Conservation (phyloP, 1,284 basidiomycete species). For the Fomitopsis betulina region DNA sequence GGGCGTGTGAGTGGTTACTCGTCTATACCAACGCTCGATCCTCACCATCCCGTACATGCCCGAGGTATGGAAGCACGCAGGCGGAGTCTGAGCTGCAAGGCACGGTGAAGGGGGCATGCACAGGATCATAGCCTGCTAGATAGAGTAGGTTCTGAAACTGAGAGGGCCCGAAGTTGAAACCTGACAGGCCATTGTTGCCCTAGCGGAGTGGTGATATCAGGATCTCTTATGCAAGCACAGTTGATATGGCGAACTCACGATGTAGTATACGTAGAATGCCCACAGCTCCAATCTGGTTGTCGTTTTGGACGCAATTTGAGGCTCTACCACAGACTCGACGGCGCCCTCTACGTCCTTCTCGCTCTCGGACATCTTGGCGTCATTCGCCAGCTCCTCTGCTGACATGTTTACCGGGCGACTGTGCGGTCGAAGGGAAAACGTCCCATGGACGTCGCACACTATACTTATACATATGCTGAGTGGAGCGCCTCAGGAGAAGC, state of each 20-base stretch:
- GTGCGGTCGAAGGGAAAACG: neutral
- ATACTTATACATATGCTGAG: neutral
- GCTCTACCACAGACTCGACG: neutral
- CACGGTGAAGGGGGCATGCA: constrained; percentile 45
- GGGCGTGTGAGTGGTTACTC: neutral
- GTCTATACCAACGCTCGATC: constrained; percentile 8
- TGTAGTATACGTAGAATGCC: constrained; percentile 70
- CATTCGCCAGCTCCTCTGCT: neutral
- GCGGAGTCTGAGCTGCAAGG: constrained; percentile 45
- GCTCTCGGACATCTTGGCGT: constrained; percentile 11
- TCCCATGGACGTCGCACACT: neutral
- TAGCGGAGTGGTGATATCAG: constrained; percentile 14
- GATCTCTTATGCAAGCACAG: neutral
- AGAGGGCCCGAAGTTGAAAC: constrained; percentile 74
- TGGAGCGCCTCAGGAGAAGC: neutral
- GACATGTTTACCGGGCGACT: neutral
- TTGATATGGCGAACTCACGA: constrained; percentile 33
- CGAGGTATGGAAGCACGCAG: constrained; percentile 66
- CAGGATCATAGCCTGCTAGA: constrained; percentile 66
- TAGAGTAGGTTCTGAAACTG: constrained; percentile 75
- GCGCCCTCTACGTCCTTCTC: constrained; percentile 6
- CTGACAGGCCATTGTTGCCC: constrained; percentile 69
- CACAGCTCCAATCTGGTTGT: constrained; percentile 58
- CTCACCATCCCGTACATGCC: constrained; percentile 57
- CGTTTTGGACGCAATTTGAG: constrained; percentile 24